Evolutionary conservation across 208 protist species (phyloP).

Genomic region (Tritrichomonas foetus): DNA sequence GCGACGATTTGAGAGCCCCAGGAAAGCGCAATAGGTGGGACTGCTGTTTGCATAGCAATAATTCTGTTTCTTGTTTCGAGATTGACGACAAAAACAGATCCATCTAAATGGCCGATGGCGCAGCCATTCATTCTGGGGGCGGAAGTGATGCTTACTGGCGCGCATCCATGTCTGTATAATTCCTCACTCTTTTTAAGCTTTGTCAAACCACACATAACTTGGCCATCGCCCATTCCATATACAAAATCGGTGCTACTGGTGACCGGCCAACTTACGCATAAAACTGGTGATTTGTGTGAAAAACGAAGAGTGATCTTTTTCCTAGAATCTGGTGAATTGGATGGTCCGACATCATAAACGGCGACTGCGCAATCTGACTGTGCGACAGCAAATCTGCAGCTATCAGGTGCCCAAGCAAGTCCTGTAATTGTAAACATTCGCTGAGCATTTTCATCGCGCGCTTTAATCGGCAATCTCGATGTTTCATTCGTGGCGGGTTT

Average conservation of each 20-base stretch:
- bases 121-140: not conserved
- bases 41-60: not conserved
- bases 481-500: not conserved
- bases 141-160: not conserved
- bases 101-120: conserved; percentile 12
- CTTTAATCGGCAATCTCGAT: not conserved
- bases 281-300: not conserved
- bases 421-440: not conserved
- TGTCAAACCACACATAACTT: not conserved
- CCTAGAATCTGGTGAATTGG: not conserved
- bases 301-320: conserved; percentile 1
- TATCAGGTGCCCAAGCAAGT: not conserved
- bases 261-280: conserved; percentile 4
- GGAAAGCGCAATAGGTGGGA: not conserved
- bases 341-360: conserved; percentile 15
- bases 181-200: not conserved
- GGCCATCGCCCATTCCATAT: not conserved
- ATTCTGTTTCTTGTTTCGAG: not conserved
- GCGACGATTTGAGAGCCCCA: not conserved
- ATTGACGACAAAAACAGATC: not conserved
- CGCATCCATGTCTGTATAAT: not conserved
- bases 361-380: conserved; percentile 22
- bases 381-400: not conserved
- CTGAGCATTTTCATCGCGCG: not conserved
- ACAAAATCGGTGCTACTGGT: not conserved